Evolutionary conservation across 1,284 basidiomycete species (phyloP).

Genomic region (Mycena sp.): DNA sequence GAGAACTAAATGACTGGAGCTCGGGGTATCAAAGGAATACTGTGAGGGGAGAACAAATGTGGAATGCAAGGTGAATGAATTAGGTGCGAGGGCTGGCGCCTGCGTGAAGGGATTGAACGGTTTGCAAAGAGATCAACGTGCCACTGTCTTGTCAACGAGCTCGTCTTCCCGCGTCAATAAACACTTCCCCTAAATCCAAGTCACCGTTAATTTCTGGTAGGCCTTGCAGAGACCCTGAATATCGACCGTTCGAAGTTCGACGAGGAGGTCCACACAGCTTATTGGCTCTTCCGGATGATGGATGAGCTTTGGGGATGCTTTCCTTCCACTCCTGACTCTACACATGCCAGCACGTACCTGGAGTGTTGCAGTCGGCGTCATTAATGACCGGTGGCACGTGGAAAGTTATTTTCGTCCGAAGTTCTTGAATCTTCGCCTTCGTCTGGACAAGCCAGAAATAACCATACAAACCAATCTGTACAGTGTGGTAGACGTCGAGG

Average conservation of each 20-base stretch:
- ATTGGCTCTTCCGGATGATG: neutral
- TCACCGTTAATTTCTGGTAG: neutral
- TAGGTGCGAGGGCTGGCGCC: no score
- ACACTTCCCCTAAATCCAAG: neutral
- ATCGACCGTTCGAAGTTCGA: neutral
- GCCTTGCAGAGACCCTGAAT: neutral
- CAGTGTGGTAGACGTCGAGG: neutral
- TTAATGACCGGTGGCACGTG: neutral
- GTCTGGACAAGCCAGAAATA: neutral
- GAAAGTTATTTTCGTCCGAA: neutral
- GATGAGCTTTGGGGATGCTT: neutral
- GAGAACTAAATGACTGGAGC: no score
- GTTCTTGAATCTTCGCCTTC: neutral
- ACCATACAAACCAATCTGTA: neutral
- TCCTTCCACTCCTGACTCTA: neutral
- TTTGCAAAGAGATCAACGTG: neutral
- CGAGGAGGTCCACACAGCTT: neutral
- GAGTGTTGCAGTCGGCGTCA: neutral
- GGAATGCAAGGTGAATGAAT: no score
- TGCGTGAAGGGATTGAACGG: no score
- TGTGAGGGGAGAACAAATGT: no score
- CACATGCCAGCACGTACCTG: neutral
- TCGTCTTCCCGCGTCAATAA: neutral
- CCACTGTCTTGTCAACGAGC: neutral
- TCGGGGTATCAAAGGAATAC: no score